Percentiles rank a stretch among this genome's conserved stretches.
These are phyloP conservation scores for Thalia dealbata DNA, from an alignment of 176 grass and related monocot species.

Conservation along the genomic window DNA sequence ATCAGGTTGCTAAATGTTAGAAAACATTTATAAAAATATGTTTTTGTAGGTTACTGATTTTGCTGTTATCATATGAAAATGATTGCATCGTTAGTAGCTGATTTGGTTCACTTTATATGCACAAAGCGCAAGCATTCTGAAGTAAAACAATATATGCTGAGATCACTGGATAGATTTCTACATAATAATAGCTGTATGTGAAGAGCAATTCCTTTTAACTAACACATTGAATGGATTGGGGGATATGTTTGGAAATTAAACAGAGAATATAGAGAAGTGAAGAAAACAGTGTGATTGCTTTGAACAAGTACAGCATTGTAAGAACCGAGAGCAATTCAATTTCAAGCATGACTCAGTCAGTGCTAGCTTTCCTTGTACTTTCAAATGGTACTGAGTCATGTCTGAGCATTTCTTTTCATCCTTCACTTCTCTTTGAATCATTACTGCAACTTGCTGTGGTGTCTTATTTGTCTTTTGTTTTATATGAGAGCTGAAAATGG, in stretches of 20 bases:
- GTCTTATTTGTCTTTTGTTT: background rate
- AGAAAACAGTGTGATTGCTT: no score
- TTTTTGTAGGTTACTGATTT: background rate
- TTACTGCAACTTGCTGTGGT: background rate
- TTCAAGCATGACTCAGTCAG: no score
- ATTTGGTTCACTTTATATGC: background rate
- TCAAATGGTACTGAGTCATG: background rate
- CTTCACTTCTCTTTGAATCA: background rate
- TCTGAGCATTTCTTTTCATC: background rate
- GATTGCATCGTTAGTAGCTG: background rate
- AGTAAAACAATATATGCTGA: background rate
- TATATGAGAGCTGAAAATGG: background rate
- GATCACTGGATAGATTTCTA: no score
- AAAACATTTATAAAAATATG: slow-evolving; percentile 1
- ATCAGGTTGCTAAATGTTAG: background rate
- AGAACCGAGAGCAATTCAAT: no score
- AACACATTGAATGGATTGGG: no score
- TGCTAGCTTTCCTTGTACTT: background rate
- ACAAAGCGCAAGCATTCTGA: background rate
- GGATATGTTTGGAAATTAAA: no score
- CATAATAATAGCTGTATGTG: background rate
- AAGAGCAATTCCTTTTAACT: no score
- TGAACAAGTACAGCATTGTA: no score
- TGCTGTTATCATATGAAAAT: background rate
- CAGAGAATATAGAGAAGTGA: no score